A percentile compares a stretch with the other conserved stretches of the same genome.
Evolutionary conservation across 2,329 filamentous ascomycete genomes (phyloP).

Genomic region (Ophiostoma tasmaniense): DNA sequence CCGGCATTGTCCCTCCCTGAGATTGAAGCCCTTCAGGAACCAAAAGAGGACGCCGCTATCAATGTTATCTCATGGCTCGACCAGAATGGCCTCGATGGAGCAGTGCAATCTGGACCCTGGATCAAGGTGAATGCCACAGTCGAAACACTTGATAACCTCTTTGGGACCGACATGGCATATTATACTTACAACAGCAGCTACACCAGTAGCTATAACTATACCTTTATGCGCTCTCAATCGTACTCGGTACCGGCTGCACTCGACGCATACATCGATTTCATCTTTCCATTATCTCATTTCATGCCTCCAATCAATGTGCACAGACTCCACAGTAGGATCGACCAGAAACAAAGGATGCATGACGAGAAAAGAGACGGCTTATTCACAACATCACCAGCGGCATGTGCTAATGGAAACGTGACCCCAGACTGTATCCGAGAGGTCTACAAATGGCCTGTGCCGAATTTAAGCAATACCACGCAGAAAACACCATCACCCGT

Average conservation of each 20-base stretch:
- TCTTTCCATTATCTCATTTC: constrained; percentile 43
- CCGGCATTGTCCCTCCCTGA: constrained; percentile 30
- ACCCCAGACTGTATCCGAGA: constrained; percentile 34
- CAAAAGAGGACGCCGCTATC: constrained; percentile 28
- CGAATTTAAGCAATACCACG: constrained; percentile 2
- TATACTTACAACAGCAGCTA: constrained; percentile 31
- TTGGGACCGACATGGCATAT: constrained; percentile 33
- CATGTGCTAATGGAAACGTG: constrained; percentile 28
- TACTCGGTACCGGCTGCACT: constrained; percentile 38
- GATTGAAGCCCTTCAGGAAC: constrained; percentile 30
- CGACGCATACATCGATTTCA: constrained; percentile 34
- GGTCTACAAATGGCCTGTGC: constrained; percentile 36
- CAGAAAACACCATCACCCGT: constrained; percentile 25
- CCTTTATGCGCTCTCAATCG: constrained; percentile 36
- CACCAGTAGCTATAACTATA: constrained; percentile 19
- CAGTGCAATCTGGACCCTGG: constrained; percentile 32
- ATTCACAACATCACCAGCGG: not conserved
- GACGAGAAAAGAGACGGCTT: not conserved
- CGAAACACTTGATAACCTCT: constrained; percentile 31
- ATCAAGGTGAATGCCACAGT: constrained; percentile 37
- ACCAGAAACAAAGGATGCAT: not conserved
- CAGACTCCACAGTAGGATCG: not conserved
- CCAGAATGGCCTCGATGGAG: constrained; percentile 30
- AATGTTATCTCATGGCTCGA: constrained; percentile 36
- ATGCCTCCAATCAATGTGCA: constrained; percentile 30